A percentile compares a stretch with the other conserved stretches of the same genome.
Evolutionary conservation across 345 rosid genomes (phyloP).

Genomic region (Salix dunnii): DNA sequence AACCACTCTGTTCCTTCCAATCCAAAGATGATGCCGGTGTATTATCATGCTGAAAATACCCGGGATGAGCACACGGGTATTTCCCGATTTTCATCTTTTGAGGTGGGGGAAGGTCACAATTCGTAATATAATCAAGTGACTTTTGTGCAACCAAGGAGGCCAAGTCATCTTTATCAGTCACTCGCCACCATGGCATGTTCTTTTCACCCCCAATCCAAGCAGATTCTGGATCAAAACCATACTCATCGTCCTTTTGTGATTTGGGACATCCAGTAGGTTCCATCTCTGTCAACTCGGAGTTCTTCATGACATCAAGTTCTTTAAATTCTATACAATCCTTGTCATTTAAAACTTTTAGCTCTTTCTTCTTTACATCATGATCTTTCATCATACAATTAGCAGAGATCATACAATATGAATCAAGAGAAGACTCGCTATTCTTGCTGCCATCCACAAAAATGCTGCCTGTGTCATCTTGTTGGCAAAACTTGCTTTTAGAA

Average conservation of each 20-base stretch:
- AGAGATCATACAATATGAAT: constrained; percentile 1
- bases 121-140: constrained; percentile 64
- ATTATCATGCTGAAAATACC: constrained; percentile 31
- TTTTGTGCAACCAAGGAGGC: constrained; percentile 84
- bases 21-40: constrained; percentile 25
- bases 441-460: constrained; percentile 1
- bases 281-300: constrained; percentile 33
- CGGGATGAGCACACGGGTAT: constrained; percentile 34
- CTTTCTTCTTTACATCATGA: constrained; percentile 21
- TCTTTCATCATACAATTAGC: constrained; percentile 13
- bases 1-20: constrained; percentile 20
- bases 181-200: constrained; percentile 85
- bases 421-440: constrained; percentile 10
- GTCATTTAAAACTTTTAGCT: constrained; percentile 13
- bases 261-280: constrained; percentile 33
- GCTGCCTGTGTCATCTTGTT: neutral
- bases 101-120: constrained; percentile 88
- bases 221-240: constrained; percentile 42
- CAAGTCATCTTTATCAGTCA: constrained; percentile 68
- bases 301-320: constrained; percentile 38
- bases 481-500: constrained; percentile 16
- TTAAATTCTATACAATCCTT: constrained; percentile 36
- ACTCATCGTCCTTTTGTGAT: constrained; percentile 35
- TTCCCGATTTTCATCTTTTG: constrained; percentile 48
- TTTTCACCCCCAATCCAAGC: constrained; percentile 61